Base-by-base conservation (phyloP, 192 early-diverging fungal genomes). In the Allomyces arbusculus region DNA sequence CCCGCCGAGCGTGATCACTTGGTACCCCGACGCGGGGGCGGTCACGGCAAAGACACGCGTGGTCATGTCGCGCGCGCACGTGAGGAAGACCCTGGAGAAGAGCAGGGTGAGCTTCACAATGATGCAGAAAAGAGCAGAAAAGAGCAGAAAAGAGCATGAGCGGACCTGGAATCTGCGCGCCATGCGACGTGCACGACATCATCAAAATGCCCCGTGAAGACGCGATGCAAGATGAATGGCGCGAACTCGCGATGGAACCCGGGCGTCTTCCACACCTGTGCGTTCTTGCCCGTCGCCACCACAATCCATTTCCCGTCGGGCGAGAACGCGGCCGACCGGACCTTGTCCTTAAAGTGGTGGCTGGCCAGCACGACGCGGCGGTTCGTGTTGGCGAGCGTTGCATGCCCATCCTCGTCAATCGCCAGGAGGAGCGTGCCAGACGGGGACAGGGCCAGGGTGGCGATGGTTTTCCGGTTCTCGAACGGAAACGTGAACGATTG, bases 181-280 rank as follows among this genome's bases (percentile, higher is more conserved):
- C 94, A 99, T 43, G 81, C 82, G 62, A 99, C 75, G 24, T 74
- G 76, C 14, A 80, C 84, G 11, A 97, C 84, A 64, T 92, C 87
- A 70, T 99, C 94, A 68, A 81, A 89, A 68, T 88, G 88, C 23
- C 90, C 92, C 19, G 87, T 78, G 63, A 86, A 86, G 23, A 74
- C 83, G 44, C 85, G 80, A 70, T 91, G 87, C 67, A 97, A 74
- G 26, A 89, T 84, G 73, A 99, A 89, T 20, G 95, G 92, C 7
- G 89, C 80, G 69, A 95, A 97, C 78, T 99, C 94, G 67, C 87
- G 79, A 28, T 86, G 84, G 72, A 85, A 88, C 65, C 91, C 89
- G 25, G 97, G 97, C 24, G 94, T 88, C 70, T 82, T 80, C 94
- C 94, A 97, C 28, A 96, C 78, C 70, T 95, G 86, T 61, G 95